These are phyloP conservation scores for Cyathus striatus DNA, from an alignment of 768 basidiomycete genomes.

Conservation along the genomic window DNA sequence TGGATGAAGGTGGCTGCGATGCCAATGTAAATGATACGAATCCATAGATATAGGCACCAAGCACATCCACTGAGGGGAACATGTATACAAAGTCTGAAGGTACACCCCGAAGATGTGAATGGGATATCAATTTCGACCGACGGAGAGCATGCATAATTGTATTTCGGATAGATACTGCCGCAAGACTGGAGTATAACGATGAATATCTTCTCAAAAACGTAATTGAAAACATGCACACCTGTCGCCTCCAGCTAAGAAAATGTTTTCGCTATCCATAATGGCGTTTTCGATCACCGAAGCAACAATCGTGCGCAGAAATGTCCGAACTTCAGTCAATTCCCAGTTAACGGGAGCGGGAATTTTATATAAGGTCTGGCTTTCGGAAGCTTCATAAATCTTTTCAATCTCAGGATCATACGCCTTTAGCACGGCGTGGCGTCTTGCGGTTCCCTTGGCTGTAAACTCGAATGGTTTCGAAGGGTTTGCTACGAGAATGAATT, in stretches of 20 bases:
- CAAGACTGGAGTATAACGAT: background rate
- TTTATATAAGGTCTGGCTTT: background rate
- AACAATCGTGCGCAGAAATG: background rate
- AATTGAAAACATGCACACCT: background rate
- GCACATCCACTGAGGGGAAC: background rate
- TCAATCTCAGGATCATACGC: background rate
- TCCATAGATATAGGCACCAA: background rate
- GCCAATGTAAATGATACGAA: background rate
- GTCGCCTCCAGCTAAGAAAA: background rate
- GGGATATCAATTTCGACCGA: background rate
- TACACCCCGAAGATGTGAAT: background rate
- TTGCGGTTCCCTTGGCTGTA: background rate
- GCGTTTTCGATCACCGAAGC: background rate
- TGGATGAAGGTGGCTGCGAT: background rate
- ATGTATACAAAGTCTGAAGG: background rate
- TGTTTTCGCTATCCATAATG: background rate
- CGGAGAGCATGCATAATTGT: background rate
- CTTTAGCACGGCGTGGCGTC: background rate
- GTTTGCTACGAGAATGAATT: background rate
- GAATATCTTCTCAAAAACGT: background rate
- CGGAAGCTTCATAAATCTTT: background rate
- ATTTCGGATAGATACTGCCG: background rate
- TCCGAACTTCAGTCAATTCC: background rate
- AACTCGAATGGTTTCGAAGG: background rate
- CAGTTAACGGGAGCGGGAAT: background rate